Percentiles rank a stretch among this genome's conserved stretches.
Conservation (phyloP, 179 eudicot species). For the Carnegiea gigantea region DNA sequence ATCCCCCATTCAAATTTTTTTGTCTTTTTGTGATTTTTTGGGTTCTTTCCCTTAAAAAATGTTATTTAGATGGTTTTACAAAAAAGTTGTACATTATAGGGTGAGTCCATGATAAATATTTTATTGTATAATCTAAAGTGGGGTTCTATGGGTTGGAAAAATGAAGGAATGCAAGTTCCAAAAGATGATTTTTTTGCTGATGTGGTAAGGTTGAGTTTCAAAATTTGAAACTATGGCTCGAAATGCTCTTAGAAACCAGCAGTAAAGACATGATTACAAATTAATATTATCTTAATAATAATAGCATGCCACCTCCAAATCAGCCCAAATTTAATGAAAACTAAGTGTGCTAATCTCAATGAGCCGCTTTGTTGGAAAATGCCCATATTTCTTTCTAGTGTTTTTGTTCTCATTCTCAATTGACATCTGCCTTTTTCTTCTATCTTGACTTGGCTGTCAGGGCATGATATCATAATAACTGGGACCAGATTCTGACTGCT, state of each 20-base stretch:
- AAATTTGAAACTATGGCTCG: no score
- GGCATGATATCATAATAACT: neutral
- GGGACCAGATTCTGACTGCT: conserved; percentile 15
- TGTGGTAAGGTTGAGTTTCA: no score
- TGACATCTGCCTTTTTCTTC: neutral
- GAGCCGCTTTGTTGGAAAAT: conserved; percentile 10
- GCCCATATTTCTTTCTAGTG: neutral
- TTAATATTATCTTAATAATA: conserved; percentile 2
- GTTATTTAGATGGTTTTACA: no score
- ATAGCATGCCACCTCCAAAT: neutral
- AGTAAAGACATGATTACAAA: neutral
- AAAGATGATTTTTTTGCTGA: no score
- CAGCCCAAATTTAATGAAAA: neutral
- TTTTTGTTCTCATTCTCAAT: conserved; percentile 11
- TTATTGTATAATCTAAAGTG: no score
- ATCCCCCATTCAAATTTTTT: no score
- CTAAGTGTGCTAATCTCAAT: neutral
- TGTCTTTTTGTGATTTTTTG: no score
- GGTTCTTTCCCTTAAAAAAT: no score
- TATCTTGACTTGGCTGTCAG: conserved; percentile 5
- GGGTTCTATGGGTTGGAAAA: no score
- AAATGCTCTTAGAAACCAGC: neutral
- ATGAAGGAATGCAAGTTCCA: no score
- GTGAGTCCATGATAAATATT: no score
- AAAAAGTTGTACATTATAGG: no score